Base-by-base conservation (phyloP, 1,284 basidiomycete species). In the Schizophyllum commune region DNA sequence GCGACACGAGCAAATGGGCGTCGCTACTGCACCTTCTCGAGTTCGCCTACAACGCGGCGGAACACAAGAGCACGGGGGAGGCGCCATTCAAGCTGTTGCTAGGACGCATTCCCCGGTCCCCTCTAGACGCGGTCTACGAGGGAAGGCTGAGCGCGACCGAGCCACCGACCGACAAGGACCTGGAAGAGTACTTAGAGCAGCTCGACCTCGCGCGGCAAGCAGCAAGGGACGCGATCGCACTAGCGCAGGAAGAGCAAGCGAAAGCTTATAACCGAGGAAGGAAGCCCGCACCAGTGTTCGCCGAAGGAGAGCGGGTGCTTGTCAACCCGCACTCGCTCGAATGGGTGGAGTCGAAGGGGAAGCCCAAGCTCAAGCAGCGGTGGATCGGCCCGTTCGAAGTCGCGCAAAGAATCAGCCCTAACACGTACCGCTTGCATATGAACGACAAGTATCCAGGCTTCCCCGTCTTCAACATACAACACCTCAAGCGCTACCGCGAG, bases 311-410 rank as follows among this genome's bases (percentile, higher is more conserved):
- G 11, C 34, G 39, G 8, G 73, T 72, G 0, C 62, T 74, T 1
- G 63, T 75, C 1, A 74, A 74, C 53, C 72, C 73, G 4, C 70
- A 73, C 57, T 64, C 65, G 0, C 58, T 73, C 11, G 58, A 74
- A 58, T 62, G 70, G 54, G 58, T 64, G 0, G 62, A 72, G 53
- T 22, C 58, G 17, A 64, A 71, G 64, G 69, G 72, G 1, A 65
- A 66, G 34, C 72, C 4, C 4, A 76, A 77, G 59, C 63, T 77
- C 4, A 63, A 72, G 0, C 68, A 70, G 17, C 55, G 69, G 0
- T 63, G 62, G 13, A 67, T 73, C 0, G 75, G 75, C 9, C 75
- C 74, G 0, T 77, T 75, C 61, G 67, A 69, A 54, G 63, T 76
- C 0, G 56, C 66, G 8, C 65, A 73, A 55, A 59, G 64, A 13